phyloP scores from a whole-genome alignment of 2,329 filamentous ascomycete genomes.

The Xylaria sp. region DNA sequence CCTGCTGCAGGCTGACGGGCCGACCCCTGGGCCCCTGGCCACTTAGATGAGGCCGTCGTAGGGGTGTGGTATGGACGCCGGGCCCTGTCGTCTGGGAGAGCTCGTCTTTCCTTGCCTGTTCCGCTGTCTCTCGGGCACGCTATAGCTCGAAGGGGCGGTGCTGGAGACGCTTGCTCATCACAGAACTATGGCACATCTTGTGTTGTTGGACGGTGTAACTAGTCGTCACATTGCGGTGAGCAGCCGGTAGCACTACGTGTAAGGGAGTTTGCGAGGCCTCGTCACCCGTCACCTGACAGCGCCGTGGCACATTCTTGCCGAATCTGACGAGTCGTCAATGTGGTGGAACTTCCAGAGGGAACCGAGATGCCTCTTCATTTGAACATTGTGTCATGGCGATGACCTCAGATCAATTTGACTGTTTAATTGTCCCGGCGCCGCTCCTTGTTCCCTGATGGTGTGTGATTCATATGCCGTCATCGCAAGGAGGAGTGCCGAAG shows the following conservation, averaged over 20 bases:
- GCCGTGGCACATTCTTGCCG: slow-evolving; percentile 29
- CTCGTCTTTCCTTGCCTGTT: slow-evolving; percentile 22
- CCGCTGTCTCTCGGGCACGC: not conserved
- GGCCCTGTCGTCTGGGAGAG: slow-evolving; percentile 5
- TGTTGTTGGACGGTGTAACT: slow-evolving; percentile 4
- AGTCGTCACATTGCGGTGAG: slow-evolving; percentile 12
- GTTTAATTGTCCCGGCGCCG: slow-evolving; percentile 4
- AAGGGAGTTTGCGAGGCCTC: slow-evolving; percentile 19
- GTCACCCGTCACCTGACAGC: slow-evolving; percentile 36
- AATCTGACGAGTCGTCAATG: slow-evolving; percentile 29
- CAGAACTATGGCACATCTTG: slow-evolving; percentile 15
- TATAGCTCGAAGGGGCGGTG: slow-evolving; percentile 14
- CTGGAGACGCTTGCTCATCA: slow-evolving; percentile 19
- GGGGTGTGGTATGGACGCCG: slow-evolving; percentile 16
- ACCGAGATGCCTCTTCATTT: slow-evolving; percentile 3
- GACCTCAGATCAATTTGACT: not conserved
- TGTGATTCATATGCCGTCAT: not conserved
- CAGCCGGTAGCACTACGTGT: slow-evolving; percentile 29
- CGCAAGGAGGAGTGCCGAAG: not conserved
- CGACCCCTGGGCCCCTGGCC: slow-evolving; percentile 24
- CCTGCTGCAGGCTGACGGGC: slow-evolving; percentile 35
- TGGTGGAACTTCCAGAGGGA: slow-evolving; percentile 23
- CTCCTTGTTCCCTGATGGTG: not conserved
- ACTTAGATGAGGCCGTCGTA: slow-evolving; percentile 12
- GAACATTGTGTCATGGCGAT: slow-evolving; percentile 8